phyloP scores from a whole-genome alignment of 192 early-diverging fungal species.

The Chytriomyces hyalinus region DNA sequence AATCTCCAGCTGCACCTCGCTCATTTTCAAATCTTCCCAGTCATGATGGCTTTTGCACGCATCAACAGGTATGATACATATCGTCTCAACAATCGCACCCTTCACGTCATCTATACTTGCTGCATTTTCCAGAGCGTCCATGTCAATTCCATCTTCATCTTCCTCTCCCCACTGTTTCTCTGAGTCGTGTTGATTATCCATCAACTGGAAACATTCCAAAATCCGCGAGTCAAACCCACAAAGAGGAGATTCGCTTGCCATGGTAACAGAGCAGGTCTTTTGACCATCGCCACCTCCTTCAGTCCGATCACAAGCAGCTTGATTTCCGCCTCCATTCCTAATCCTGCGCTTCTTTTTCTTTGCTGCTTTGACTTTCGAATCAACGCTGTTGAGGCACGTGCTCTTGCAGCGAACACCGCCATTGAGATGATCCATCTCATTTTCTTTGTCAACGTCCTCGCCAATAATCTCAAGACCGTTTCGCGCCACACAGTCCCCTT shows the following conservation, averaged over 20 bases:
- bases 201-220: conserved; percentile 1
- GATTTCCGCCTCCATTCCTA: neutral
- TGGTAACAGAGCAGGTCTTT: neutral
- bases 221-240: conserved; percentile 35
- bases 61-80: conserved; percentile 8
- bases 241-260: neutral
- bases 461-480: conserved; percentile 3
- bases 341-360: neutral
- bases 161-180: neutral
- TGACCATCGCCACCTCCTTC: neutral
- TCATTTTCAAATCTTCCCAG: conserved; percentile 26
- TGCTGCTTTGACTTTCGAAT: conserved; percentile 1
- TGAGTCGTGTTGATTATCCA: neutral
- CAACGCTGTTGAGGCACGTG: neutral
- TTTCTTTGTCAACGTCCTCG: conserved; percentile 15
- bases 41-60: conserved; percentile 8
- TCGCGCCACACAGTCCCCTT: conserved; percentile 1
- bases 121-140: conserved; percentile 14
- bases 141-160: conserved; percentile 2
- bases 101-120: conserved; percentile 1
- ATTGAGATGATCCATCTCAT: neutral
- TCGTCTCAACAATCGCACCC: neutral
- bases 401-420: neutral
- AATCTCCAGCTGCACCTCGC: conserved; percentile 29
- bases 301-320: neutral